Conservation (phyloP, 2,329 filamentous ascomycete species). For the Ophiostoma angusticollis region DNA sequence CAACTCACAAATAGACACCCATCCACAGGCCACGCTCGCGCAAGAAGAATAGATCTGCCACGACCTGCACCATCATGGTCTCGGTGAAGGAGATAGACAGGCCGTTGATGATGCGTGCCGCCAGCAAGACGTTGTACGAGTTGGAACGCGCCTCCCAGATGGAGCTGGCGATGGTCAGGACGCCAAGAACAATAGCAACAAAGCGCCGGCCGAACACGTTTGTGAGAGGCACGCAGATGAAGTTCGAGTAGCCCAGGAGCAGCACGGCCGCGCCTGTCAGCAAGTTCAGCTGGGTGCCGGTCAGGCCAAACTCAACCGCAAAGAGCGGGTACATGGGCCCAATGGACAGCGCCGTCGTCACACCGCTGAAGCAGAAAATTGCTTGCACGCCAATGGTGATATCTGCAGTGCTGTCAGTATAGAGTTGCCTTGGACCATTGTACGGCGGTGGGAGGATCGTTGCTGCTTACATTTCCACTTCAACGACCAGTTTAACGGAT, state of each 20-base stretch:
- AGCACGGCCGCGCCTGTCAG: conserved; percentile 31
- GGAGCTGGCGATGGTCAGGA: conserved; percentile 27
- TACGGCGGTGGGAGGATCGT: conserved; percentile 20
- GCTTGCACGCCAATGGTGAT: conserved; percentile 32
- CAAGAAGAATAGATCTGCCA: conserved; percentile 51
- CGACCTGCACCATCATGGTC: conserved; percentile 45
- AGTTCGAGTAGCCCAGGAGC: conserved; percentile 31
- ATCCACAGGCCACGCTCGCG: conserved; percentile 43
- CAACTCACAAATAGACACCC: conserved; percentile 8
- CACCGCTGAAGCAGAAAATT: conserved; percentile 33
- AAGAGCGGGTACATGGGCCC: conserved; percentile 31
- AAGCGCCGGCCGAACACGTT: conserved; percentile 31
- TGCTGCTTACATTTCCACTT: conserved; percentile 24
- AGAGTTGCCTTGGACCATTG: too few relatives aligned
- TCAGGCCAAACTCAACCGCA: conserved; percentile 15
- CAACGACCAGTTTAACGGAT: conserved; percentile 31
- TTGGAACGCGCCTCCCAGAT: conserved; percentile 39
- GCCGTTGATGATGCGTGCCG: conserved; percentile 44
- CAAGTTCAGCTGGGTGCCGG: conserved; percentile 17
- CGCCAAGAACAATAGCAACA: conserved; percentile 27
- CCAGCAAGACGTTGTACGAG: conserved; percentile 47
- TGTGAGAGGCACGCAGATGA: conserved; percentile 32
- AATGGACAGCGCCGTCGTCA: conserved; percentile 36
- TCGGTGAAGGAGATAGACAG: conserved; percentile 47
- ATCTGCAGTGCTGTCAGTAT: conserved; percentile 22